Base-by-base conservation (phyloP, 345 rosid species). In the Linum usitatissimum region DNA sequence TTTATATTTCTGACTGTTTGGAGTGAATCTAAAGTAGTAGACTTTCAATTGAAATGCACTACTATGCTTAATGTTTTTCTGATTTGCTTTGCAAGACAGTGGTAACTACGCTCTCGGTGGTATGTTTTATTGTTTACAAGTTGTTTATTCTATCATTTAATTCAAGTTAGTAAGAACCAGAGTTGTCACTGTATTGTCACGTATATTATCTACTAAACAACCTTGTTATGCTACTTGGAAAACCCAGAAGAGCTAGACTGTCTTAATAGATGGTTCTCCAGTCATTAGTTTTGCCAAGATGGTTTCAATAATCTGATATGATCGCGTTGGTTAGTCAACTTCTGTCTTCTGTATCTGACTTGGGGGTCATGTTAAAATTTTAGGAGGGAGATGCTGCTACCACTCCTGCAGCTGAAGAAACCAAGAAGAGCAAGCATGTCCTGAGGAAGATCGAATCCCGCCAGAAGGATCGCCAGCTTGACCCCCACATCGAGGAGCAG, bases 311-410 rank as follows among this genome's bases (percentile, higher is more conserved):
- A 45, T 45, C 0, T 10, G 51, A 45, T 45, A 15, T 45, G 5
- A 23, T 3, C 10, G 51, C 2, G 1, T 10, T 10, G 14, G 2
- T 10, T 45, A 45, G 2, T 10, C 10, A 45, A 45, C 10, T 7
- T 0, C 15, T 1, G 14, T 45, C n/a, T n/a, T 15, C 30, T 55
- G 58, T 55, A 18, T 55, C 4, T 57, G 36, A 18, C 21, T 21
- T 19, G 30, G 20, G 3, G 6, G 31, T 9, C 9, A 2, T 42
- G 49, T 42, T 18, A 20, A 6, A 57, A 18, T 57, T 17, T 9
- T 19, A 60, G 63, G 63, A 60, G 10, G 63, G 63, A 15, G 63
- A 60, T 60, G 63, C 63, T 60, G 10, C 51, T 45, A 17, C 51
- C 10, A 17, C 51, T 34, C 6, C 38, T 34, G 6, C 38, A 34